Conservation (phyloP, 2,329 filamentous ascomycete species). For the Cladobotryum mycophilum region DNA sequence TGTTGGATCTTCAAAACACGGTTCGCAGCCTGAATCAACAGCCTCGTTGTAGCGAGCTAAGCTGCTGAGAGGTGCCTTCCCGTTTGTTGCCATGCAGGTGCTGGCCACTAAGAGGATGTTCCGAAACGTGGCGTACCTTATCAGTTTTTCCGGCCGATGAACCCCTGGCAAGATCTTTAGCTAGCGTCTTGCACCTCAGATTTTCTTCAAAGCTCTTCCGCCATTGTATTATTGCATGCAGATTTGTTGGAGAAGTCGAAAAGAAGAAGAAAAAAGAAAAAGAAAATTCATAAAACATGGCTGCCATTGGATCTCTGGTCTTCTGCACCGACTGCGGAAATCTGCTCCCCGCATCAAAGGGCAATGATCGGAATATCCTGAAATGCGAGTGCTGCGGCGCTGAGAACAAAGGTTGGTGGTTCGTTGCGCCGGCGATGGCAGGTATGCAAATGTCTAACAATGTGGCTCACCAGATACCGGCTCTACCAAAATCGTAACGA, state of each 20-base stretch:
- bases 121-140: slow-evolving; percentile 17
- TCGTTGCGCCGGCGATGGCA: slow-evolving; percentile 13
- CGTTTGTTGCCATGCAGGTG: slow-evolving; percentile 3
- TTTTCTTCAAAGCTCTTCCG: slow-evolving; percentile 12
- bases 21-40: slow-evolving; percentile 12
- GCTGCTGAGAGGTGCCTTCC: neutral
- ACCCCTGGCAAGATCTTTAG: slow-evolving; percentile 9
- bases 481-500: slow-evolving; percentile 69
- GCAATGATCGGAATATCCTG: slow-evolving; percentile 67
- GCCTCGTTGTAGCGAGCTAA: slow-evolving; percentile 13
- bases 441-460: slow-evolving; percentile 29
- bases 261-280: neutral
- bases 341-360: slow-evolving; percentile 73
- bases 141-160: slow-evolving; percentile 25
- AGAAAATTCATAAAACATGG: slow-evolving; percentile 50
- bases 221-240: neutral
- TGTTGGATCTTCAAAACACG: slow-evolving; percentile 2
- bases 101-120: slow-evolving; percentile 16
- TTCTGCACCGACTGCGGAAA: slow-evolving; percentile 94
- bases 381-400: slow-evolving; percentile 82
- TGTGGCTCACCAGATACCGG: slow-evolving; percentile 53
- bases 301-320: slow-evolving; percentile 81
- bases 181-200: slow-evolving; percentile 13
- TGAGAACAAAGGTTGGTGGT: slow-evolving; percentile 65
- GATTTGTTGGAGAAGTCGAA: neutral